These are phyloP conservation scores for Torulaspora gathmanii DNA, from an alignment of 805 yeast genomes.

Conservation along the genomic window DNA sequence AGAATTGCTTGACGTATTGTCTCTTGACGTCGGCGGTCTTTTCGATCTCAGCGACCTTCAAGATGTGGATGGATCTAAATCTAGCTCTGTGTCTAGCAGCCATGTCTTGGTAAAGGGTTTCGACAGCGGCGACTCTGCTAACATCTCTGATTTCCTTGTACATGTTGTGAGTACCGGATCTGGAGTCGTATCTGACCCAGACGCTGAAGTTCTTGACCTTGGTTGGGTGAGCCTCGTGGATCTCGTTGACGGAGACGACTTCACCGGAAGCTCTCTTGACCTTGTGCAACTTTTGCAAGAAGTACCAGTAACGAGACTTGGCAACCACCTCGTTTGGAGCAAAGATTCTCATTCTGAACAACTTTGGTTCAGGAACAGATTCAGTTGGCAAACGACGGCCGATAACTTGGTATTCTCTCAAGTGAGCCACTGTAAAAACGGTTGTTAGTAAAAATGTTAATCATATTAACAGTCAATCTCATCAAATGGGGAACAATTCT, in stretches of 20 bases:
- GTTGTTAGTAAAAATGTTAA: constrained; percentile 2
- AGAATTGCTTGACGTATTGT: constrained; percentile 97
- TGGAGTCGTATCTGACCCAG: constrained; percentile 99
- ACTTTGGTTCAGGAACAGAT: constrained; percentile 98
- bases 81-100: constrained; percentile 99
- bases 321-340: constrained; percentile 99
- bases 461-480: neutral
- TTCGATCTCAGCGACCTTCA: constrained; percentile 98
- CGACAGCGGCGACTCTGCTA: constrained; percentile 98
- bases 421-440: constrained; percentile 69
- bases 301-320: constrained; percentile 99
- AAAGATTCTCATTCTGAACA: constrained; percentile 99
- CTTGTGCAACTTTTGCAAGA: constrained; percentile 98
- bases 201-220: constrained; percentile 99
- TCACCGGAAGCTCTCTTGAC: constrained; percentile 99
- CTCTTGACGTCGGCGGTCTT: constrained; percentile 98
- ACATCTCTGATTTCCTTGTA: constrained; percentile 99
- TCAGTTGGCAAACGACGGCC: constrained; percentile 99
- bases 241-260: constrained; percentile 86
- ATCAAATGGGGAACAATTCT: neutral
- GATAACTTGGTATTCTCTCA: constrained; percentile 98
- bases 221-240: constrained; percentile 94
- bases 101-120: constrained; percentile 97
- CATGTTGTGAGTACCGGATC: constrained; percentile 99
- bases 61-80: constrained; percentile 98